Base-by-base conservation (phyloP, 768 basidiomycete species). In the Cyclocybe cylindracea region DNA sequence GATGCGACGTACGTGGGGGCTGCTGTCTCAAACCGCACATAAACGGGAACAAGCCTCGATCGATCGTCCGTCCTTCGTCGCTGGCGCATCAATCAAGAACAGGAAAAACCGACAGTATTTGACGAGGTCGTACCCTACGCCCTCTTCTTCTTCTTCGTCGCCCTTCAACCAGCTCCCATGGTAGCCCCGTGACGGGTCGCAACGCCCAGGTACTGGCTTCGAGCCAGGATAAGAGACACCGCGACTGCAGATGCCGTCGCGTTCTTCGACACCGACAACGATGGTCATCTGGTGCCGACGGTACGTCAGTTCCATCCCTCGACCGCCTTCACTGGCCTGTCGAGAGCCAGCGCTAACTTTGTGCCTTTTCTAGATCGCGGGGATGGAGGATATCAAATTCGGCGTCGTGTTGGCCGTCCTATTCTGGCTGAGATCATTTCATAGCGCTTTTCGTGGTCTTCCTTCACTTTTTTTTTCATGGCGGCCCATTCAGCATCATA, bases 251-350 rank as follows among this genome's bases (percentile, higher is more conserved):
- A 57, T 57, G 11, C 77, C 53, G 71, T 74, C 57, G 71, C 72
- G 34, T 78, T 76, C 65, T 78, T 78, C 55, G 77, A 78, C 65
- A 53, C 51, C 32, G 76, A 78, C 60, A 53, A 58, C 19, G 77
- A 78, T 57, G 77, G 76, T 76, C 37, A 78, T 78, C 50, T 78
- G 74, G n/a, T n/a, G 72, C 76, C 76, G 5, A 54, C 36, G 10
- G 76, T 57, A 78, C 76, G 75, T 77, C 51, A 51, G 71, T 65
- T 5, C 8, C 10, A 19, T 39, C 40, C n/a, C 32, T 18, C 4
- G 38, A 13, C 31, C 31, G 39, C 10, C 39, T 24, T 24, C 24
- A 24, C 24, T 24, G 24, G 24, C 24, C 24, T 24, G 5, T 24
- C 5, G 24, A 24, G 24, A 24, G 5, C 24, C 24, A 5, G 24